Base-by-base conservation (phyloP, 139 green algal species). In the Closterium sp. region DNA sequence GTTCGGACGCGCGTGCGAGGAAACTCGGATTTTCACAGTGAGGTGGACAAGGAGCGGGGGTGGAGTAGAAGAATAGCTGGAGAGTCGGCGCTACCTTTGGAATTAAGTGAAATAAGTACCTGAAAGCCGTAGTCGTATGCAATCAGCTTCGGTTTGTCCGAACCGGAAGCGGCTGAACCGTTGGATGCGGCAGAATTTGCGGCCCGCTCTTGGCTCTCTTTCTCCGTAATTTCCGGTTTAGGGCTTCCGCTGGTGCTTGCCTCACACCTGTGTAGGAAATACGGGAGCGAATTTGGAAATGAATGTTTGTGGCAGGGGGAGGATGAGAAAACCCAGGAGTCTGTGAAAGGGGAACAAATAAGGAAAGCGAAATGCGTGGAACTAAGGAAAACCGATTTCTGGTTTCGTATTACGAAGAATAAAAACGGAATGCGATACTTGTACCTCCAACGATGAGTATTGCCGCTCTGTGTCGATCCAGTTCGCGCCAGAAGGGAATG, bases 51-150 rank as follows among this genome's bases (percentile, higher is more conserved):
- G 42, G 7, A 62, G 42, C 42, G 42, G 5, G 7, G 42, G 7
- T 13, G 42, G 7, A 62, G 42, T 7, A n/a, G n/a, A n/a, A n/a
- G n/a, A n/a, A n/a, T n/a, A n/a, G n/a, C n/a, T n/a, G n/a, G 38
- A 50, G 38, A 50, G 7, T 13, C 38, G 38, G 6, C 4, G 0
- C 6, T 50, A 50, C 38, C 38, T 50, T 50, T 50, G 38, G 38
- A 50, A 50, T 50, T 70, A 1, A 70, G 50, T 70, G 50, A 21
- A 17, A 79, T 62, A 79, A 79, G 62, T 79, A 91, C 89, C 89
- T 92, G 90, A 50, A 92, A 92, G 27, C 90, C 90, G 73, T 92
- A 92, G 90, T 92, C 90, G 73, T 85, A 92, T n/a, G 90, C 34
- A 6, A 92, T 85, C 32, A 92, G 90, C 34, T 90, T 92, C 0